These are phyloP conservation scores for Annulohypoxylon nitens DNA, from an alignment of 495 filamentous ascomycete species.

Conservation along the genomic window DNA sequence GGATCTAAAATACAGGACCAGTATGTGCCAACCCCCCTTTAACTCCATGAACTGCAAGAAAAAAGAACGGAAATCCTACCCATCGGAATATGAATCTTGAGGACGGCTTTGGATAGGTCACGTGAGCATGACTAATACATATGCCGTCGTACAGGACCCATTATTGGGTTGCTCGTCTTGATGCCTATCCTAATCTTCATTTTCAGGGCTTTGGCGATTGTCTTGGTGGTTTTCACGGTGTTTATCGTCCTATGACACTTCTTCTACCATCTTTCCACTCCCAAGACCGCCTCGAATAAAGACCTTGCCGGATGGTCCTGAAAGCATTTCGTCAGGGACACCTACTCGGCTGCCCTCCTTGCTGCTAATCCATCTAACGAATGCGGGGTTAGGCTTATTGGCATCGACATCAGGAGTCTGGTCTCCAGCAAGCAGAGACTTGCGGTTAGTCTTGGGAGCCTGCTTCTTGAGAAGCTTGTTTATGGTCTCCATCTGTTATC, in stretches of 20 bases:
- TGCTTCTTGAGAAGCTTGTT: slow-evolving; percentile 97
- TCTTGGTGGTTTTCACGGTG: not conserved
- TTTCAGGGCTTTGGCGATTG: not conserved
- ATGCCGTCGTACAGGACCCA: not conserved
- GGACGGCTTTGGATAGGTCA: not conserved
- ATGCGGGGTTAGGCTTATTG: slow-evolving; percentile 72
- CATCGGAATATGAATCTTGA: not conserved
- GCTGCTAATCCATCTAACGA: slow-evolving; percentile 83
- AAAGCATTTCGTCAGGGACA: slow-evolving; percentile 87
- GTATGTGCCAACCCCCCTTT: not conserved
- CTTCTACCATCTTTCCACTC: slow-evolving; percentile 59
- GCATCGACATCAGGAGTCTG: slow-evolving; percentile 67
- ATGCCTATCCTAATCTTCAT: not conserved
- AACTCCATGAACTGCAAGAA: not conserved
- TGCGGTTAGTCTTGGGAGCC: slow-evolving; percentile 83
- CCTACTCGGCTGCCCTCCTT: slow-evolving; percentile 74
- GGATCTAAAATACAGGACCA: not conserved
- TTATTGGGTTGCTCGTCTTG: not conserved
- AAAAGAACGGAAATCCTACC: not conserved
- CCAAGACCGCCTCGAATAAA: slow-evolving; percentile 60
- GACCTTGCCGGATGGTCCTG: slow-evolving; percentile 72
- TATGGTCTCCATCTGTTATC: slow-evolving; percentile 91
- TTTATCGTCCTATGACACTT: slow-evolving; percentile 51
- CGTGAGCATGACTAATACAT: not conserved
- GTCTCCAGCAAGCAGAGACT: slow-evolving; percentile 60